A percentile compares a stretch with the other conserved stretches of the same genome.
Evolutionary conservation across 352 stramenopile genomes (phyloP).

Genomic region (Phytophthora europaea): DNA sequence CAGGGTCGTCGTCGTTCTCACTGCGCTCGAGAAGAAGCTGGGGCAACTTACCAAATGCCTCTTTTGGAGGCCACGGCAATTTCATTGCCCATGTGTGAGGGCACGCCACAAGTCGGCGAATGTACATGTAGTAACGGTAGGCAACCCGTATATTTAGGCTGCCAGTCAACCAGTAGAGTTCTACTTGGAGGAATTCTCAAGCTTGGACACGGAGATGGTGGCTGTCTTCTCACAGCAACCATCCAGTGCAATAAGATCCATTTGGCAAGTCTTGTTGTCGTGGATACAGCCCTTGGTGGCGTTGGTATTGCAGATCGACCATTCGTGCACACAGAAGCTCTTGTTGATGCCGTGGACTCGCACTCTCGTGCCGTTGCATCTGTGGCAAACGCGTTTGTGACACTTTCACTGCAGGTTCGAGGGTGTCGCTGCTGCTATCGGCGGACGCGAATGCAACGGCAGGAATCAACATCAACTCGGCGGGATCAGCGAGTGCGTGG

Average conservation of each 20-base stretch:
- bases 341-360: constrained; percentile 47
- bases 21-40: constrained; percentile 36
- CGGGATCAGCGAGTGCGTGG: constrained; percentile 7
- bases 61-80: constrained; percentile 13
- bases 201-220: background rate
- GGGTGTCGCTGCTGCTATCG: constrained; percentile 6
- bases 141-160: constrained; percentile 21
- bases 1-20: constrained; percentile 36
- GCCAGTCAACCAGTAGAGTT: background rate
- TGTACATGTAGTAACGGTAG: constrained; percentile 16
- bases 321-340: constrained; percentile 47
- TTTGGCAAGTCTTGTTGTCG: constrained; percentile 41
- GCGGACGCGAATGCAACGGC: constrained; percentile 5
- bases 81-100: constrained; percentile 24
- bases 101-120: constrained; percentile 3
- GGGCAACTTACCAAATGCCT: constrained; percentile 18
- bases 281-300: constrained; percentile 43
- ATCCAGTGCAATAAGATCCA: constrained; percentile 52
- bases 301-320: constrained; percentile 30
- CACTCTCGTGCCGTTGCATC: constrained; percentile 31
- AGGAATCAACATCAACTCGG: constrained; percentile 28
- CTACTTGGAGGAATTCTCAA: background rate
- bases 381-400: constrained; percentile 7
- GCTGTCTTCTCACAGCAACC: constrained; percentile 37
- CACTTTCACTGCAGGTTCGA: constrained; percentile 20